These are phyloP conservation scores for Aspergillus intermedius DNA, from an alignment of 2,329 filamentous ascomycete species.

Conservation along the genomic window DNA sequence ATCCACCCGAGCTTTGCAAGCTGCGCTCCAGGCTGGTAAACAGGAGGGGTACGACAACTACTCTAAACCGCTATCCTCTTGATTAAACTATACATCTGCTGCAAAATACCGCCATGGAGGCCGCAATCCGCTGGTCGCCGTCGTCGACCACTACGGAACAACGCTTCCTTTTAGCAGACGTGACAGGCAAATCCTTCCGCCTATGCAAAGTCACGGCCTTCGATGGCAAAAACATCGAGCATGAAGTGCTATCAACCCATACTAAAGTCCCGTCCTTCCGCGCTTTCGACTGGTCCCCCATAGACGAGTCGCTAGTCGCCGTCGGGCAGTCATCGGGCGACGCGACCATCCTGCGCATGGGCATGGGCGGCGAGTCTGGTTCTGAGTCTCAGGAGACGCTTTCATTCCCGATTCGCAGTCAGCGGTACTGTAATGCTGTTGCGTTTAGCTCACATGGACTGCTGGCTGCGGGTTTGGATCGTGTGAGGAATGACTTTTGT, in stretches of 20 bases:
- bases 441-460: conserved; percentile 52
- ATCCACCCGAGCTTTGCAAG: conserved; percentile 3
- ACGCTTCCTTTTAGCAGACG: conserved; percentile 57
- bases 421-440: conserved; percentile 59
- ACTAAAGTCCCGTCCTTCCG: conserved; percentile 55
- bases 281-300: conserved; percentile 60
- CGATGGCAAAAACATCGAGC: conserved; percentile 38
- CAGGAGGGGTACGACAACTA: no score
- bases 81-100: neutral
- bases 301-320: conserved; percentile 52
- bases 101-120: conserved; percentile 20
- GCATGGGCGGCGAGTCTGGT: conserved; percentile 31
- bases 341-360: conserved; percentile 52
- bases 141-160: conserved; percentile 48
- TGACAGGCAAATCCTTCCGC: conserved; percentile 53
- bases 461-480: conserved; percentile 56
- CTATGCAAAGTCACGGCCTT: conserved; percentile 47
- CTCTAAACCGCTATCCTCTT: no score
- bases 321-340: conserved; percentile 58
- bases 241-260: conserved; percentile 48
- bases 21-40: neutral
- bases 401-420: conserved; percentile 55
- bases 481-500: conserved; percentile 58
- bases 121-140: conserved; percentile 59
- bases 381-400: conserved; percentile 34